phyloP scores from a whole-genome alignment of 371 early-diverging fungal species.

The Rhizopus arrhizus region DNA sequence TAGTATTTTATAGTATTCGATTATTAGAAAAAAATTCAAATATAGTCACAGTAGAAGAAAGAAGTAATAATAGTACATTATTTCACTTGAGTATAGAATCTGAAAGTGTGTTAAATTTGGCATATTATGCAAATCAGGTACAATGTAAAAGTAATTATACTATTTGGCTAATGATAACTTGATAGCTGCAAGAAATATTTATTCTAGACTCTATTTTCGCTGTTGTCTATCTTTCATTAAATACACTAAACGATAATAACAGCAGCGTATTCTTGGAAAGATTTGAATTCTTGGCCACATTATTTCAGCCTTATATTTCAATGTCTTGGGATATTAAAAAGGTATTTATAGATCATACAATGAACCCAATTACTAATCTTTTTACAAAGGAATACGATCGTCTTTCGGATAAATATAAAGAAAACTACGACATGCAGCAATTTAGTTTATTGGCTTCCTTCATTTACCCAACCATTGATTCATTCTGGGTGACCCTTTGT shows the following conservation, averaged over 20 bases:
- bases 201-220: slow-evolving; percentile 32
- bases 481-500: slow-evolving; percentile 37
- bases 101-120: slow-evolving; percentile 31
- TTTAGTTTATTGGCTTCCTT: slow-evolving; percentile 35
- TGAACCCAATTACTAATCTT: background rate
- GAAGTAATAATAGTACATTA: slow-evolving; percentile 10
- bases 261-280: slow-evolving; percentile 20
- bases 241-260: slow-evolving; percentile 1
- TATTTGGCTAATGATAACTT: background rate
- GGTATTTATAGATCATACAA: slow-evolving; percentile 9
- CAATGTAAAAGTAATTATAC: background rate
- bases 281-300: slow-evolving; percentile 29
- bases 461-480: slow-evolving; percentile 40
- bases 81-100: slow-evolving; percentile 25
- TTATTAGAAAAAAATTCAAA: slow-evolving; percentile 29
- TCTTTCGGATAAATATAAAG: slow-evolving; percentile 5
- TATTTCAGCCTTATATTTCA: slow-evolving; percentile 27
- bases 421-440: slow-evolving; percentile 3
- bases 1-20: slow-evolving; percentile 32
- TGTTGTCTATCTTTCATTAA: slow-evolving; percentile 32
- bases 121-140: slow-evolving; percentile 42
- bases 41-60: slow-evolving; percentile 27
- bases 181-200: slow-evolving; percentile 31
- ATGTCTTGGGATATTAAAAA: slow-evolving; percentile 22
- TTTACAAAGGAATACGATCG: slow-evolving; percentile 2